Percentiles rank a stretch among this genome's conserved stretches.
Evolutionary conservation across 2,329 filamentous ascomycete species (phyloP).

Genomic region (Alternaria sp.): DNA sequence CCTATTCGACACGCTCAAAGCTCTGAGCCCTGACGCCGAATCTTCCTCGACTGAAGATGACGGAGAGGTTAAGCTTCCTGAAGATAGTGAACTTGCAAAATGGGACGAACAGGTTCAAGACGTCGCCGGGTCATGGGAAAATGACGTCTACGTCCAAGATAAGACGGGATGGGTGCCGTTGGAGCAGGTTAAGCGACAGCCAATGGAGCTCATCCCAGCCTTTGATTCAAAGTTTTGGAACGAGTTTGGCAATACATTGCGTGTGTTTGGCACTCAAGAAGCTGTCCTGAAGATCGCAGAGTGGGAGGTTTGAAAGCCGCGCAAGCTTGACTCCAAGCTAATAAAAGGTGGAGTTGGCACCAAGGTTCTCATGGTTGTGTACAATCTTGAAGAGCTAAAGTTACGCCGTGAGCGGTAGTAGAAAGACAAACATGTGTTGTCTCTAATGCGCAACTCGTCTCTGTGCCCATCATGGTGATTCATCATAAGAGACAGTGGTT

Average conservation of each 20-base stretch:
- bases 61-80: background rate
- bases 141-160: constrained; percentile 25
- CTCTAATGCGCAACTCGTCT: background rate
- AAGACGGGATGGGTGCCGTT: constrained; percentile 29
- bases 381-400: background rate
- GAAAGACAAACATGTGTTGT: background rate
- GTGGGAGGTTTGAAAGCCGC: constrained; percentile 16
- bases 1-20: constrained; percentile 31
- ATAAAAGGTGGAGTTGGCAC: background rate
- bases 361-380: background rate
- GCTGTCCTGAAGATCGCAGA: constrained; percentile 36
- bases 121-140: constrained; percentile 23
- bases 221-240: constrained; percentile 63
- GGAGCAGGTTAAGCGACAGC: constrained; percentile 20
- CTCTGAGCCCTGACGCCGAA: constrained; percentile 4
- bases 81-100: background rate
- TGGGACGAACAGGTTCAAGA: constrained; percentile 1
- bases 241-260: constrained; percentile 64
- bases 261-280: constrained; percentile 67
- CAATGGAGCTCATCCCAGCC: constrained; percentile 58
- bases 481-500: background rate
- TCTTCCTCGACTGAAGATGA: constrained; percentile 19
- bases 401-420: background rate
- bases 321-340: background rate
- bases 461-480: background rate